These are phyloP conservation scores for Tricholoma saponaceum DNA, from an alignment of 768 basidiomycete species.

Conservation along the genomic window DNA sequence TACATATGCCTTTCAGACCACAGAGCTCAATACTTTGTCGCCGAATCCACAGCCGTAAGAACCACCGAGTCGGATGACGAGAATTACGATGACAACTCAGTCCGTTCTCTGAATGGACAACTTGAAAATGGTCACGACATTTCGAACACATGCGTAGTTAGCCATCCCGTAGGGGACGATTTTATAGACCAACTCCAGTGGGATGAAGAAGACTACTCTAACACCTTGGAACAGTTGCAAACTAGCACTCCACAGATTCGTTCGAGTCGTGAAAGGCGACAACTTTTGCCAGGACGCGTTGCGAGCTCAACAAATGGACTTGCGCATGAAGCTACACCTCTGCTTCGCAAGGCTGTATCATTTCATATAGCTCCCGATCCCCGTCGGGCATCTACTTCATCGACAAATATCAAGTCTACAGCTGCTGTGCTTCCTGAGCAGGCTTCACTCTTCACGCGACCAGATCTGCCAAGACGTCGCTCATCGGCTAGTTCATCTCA, in stretches of 20 bases:
- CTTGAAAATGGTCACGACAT: conserved; percentile 18
- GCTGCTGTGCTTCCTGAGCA: not conserved
- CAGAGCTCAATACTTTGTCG: conserved; percentile 62
- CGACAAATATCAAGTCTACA: not conserved
- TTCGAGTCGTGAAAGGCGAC: not conserved
- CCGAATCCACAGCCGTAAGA: conserved; percentile 53
- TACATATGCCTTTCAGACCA: conserved; percentile 44
- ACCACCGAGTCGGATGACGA: conserved; percentile 32
- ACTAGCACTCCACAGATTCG: not conserved
- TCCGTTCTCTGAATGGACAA: conserved; percentile 14
- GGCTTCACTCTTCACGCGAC: not conserved
- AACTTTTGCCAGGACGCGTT: not conserved
- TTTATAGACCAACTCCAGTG: conserved; percentile 18
- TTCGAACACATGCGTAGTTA: conserved; percentile 11
- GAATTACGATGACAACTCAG: conserved; percentile 33
- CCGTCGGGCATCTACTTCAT: conserved; percentile 7
- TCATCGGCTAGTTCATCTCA: conserved; percentile 29
- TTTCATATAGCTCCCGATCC: conserved; percentile 16
- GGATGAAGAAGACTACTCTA: conserved; percentile 16
- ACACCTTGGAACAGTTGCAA: conserved; percentile 1
- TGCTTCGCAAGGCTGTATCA: conserved; percentile 31
- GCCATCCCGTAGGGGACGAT: conserved; percentile 7
- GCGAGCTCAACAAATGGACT: not conserved
- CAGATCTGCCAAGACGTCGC: conserved; percentile 17
- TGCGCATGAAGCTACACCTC: conserved; percentile 27